Evolutionary conservation across 208 protist genomes (phyloP), one percentile per base, ranked within the genome.

Genomic region (Tritrichomonas foetus): DNA sequence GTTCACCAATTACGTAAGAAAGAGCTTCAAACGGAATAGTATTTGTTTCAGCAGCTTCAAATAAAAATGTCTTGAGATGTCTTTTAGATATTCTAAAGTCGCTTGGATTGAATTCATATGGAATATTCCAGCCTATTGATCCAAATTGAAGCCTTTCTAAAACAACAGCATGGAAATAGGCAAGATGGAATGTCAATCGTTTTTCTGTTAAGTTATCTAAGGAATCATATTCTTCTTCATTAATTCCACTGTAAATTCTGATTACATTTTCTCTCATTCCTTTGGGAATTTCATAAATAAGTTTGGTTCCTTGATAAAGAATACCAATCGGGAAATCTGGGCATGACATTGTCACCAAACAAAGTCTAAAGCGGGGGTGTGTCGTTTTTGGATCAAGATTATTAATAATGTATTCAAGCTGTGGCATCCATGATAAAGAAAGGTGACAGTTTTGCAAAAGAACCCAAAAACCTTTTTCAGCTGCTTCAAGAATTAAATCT

Each of bases 381-480:
- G 50, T n/a, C 53, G 69, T 93, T 13, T 25, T 27, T 94, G 97
- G 96, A 33, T 92, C 78, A 41, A 92, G 16, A 64, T 92, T 61
- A 41, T 92, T 39, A 5, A 92, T 36, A 92, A 97, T 97, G 94
- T 99, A 98, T 96, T 99, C 98, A 69, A 99, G 96, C 49, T 97
- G 96, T 49, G 96, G 95, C 78, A 99, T 97, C 98, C 98, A 99
- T 94, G 97, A 97, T 74, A 97, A 95, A 20, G 98, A 98, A 20
- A 99, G 96, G 95, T 99, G 98, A 94, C 99, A 98, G 95, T 99
- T 99, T 96, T 99, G 97, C 53, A 99, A 95, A 72, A 99, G 96
- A 27, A 98, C 98, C 98, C 98, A 99, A 49, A 93, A 93, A 41
- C 95, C 95, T 55, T 95, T 94, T 22, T 89, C 53, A 93, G 93